phyloP scores from a whole-genome alignment of 106 monocot species.

The Dendrobium chrysotoxum region DNA sequence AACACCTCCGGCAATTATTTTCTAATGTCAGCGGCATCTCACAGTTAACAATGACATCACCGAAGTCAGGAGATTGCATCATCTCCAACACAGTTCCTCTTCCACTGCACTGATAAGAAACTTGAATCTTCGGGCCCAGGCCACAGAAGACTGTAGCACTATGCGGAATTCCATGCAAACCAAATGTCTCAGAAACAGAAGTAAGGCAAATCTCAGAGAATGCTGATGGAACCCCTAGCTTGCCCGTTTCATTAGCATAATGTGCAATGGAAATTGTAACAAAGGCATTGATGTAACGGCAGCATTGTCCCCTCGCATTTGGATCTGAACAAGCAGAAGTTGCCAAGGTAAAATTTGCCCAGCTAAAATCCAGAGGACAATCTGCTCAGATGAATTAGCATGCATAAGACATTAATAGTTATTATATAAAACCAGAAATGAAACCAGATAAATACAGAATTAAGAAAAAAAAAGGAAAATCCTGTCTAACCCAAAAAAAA shows the following conservation, averaged over 20 bases:
- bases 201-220: constrained; percentile 65
- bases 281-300: constrained; percentile 82
- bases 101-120: constrained; percentile 78
- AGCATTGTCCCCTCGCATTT: constrained; percentile 54
- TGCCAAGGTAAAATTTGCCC: constrained; percentile 73
- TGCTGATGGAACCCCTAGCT: constrained; percentile 73
- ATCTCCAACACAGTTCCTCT: constrained; percentile 75
- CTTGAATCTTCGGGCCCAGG: constrained; percentile 73
- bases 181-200: constrained; percentile 54
- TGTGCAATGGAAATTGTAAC: constrained; percentile 72
- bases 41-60: constrained; percentile 56
- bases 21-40: constrained; percentile 43
- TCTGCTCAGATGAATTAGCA: constrained; percentile 31
- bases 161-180: constrained; percentile 55
- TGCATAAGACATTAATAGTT: neutral
- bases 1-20: constrained; percentile 62
- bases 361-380: constrained; percentile 85
- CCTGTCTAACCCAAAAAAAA: neutral
- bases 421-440: neutral
- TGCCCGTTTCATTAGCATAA: constrained; percentile 73
- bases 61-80: constrained; percentile 85
- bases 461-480: neutral
- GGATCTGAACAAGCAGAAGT: constrained; percentile 52
- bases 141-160: constrained; percentile 55
- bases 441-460: neutral